Conservation (phyloP, 202 grass and related monocot species). For the Schoenoplectus tabernaemontani region DNA sequence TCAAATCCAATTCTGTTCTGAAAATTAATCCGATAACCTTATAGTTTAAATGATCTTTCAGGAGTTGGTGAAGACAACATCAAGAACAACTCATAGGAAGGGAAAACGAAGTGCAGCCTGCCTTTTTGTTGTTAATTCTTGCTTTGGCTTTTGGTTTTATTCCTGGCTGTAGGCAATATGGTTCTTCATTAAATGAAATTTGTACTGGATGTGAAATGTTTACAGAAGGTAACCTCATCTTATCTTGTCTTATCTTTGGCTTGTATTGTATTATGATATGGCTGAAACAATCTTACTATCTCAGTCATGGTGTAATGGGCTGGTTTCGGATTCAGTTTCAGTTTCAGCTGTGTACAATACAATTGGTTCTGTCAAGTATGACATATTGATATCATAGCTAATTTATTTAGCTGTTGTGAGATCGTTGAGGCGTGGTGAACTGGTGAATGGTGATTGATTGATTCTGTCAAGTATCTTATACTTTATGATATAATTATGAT, state of each 20-base stretch:
- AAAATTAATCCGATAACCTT: neutral
- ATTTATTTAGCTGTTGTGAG: no score
- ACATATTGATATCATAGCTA: no score
- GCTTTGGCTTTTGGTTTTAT: neutral
- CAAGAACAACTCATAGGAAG: neutral
- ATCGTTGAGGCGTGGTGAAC: no score
- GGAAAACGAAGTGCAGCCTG: neutral
- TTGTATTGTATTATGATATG: neutral
- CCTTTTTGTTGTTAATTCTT: neutral
- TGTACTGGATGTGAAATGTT: neutral
- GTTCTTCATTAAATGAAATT: slow-evolving; percentile 5
- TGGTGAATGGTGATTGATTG: no score
- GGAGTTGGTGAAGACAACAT: neutral
- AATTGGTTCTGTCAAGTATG: neutral
- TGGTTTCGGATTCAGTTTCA: no score
- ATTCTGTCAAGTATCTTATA: no score
- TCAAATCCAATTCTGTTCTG: neutral
- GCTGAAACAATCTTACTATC: no score
- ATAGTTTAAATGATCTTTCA: neutral
- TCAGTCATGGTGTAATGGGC: no score
- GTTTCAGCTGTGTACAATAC: neutral
- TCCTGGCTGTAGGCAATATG: neutral
- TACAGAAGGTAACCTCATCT: neutral
- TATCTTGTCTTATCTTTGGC: neutral
- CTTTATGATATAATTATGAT: no score